A percentile compares a stretch with the other conserved stretches of the same genome.
phyloP scores from a whole-genome alignment of 2,329 filamentous ascomycete species.

The Verticillium tricorpus region DNA sequence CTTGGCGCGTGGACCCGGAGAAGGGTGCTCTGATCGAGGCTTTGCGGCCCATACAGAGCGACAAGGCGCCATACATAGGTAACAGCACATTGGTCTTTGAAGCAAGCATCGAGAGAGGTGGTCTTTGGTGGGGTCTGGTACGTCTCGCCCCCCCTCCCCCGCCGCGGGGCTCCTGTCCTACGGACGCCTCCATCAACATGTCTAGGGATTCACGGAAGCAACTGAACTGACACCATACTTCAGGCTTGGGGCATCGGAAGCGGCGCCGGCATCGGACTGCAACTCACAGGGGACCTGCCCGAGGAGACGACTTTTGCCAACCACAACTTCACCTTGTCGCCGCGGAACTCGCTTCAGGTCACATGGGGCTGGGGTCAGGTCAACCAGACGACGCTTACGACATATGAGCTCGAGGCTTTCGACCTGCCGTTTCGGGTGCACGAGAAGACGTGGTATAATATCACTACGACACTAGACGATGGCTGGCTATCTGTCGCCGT shows the following conservation, averaged over 20 bases:
- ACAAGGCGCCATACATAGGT: conserved; percentile 15
- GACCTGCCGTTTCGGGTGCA: conserved; percentile 19
- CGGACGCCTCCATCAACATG: no score
- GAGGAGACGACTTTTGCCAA: conserved; percentile 16
- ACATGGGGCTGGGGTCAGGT: conserved; percentile 28
- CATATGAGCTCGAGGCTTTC: conserved; percentile 20
- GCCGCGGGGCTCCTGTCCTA: conserved; percentile 20
- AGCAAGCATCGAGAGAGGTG: conserved; percentile 30
- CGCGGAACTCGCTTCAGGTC: conserved; percentile 27
- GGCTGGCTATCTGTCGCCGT: conserved; percentile 23
- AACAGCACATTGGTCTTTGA: conserved; percentile 33
- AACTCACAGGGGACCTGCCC: conserved; percentile 8
- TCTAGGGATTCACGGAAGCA: neutral
- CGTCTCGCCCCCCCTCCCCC: conserved; percentile 6
- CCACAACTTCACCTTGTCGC: conserved; percentile 26
- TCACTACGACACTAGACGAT: conserved; percentile 25
- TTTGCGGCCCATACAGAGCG: conserved; percentile 22
- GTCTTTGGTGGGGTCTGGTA: conserved; percentile 29
- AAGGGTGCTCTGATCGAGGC: conserved; percentile 30
- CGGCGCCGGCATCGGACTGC: conserved; percentile 10
- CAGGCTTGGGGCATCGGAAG: conserved; percentile 2
- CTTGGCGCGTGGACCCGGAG: conserved; percentile 23
- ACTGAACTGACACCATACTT: neutral
- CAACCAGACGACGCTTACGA: conserved; percentile 27
- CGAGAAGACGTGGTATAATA: conserved; percentile 30